These are phyloP conservation scores for Tilletia indica DNA, from an alignment of 1,284 basidiomycete genomes.

Conservation along the genomic window DNA sequence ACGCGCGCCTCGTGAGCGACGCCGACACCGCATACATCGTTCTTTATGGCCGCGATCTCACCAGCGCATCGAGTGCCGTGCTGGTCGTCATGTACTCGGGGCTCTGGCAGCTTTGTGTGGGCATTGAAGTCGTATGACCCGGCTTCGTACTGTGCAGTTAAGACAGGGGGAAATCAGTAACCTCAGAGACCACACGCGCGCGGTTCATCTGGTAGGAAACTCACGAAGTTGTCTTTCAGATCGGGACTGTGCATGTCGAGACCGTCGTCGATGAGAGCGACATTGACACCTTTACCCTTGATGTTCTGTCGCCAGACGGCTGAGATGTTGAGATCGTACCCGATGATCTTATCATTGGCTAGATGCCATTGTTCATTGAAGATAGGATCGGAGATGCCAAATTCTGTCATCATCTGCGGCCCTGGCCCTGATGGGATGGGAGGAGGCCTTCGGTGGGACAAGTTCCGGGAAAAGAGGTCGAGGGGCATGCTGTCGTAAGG, in stretches of 20 bases:
- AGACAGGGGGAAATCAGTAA: not conserved
- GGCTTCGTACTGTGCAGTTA: slow-evolving; percentile 68
- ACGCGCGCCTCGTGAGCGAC: slow-evolving; percentile 89
- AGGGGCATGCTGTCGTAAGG: slow-evolving; percentile 21
- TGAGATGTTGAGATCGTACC: slow-evolving; percentile 78
- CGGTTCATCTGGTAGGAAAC: slow-evolving; percentile 46
- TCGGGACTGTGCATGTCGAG: slow-evolving; percentile 86
- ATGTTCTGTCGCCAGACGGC: slow-evolving; percentile 81
- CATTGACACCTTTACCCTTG: slow-evolving; percentile 79
- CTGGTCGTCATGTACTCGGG: slow-evolving; percentile 84
- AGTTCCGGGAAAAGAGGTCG: not conserved
- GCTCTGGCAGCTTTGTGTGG: slow-evolving; percentile 80
- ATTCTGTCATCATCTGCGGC: slow-evolving; percentile 41
- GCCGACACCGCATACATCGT: slow-evolving; percentile 90
- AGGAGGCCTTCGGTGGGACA: slow-evolving; percentile 25
- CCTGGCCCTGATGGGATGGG: slow-evolving; percentile 29
- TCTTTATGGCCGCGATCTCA: slow-evolving; percentile 94
- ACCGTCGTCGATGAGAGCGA: slow-evolving; percentile 93
- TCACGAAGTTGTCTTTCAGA: slow-evolving; percentile 83
- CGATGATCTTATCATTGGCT: slow-evolving; percentile 45
- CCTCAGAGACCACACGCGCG: slow-evolving; percentile 28
- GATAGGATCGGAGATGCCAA: slow-evolving; percentile 80
- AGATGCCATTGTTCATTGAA: slow-evolving; percentile 87
- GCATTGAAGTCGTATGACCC: slow-evolving; percentile 98
- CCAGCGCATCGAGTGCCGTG: slow-evolving; percentile 98